Conservation (phyloP, 345 rosid genomes). For the Brassica carinata region DNA sequence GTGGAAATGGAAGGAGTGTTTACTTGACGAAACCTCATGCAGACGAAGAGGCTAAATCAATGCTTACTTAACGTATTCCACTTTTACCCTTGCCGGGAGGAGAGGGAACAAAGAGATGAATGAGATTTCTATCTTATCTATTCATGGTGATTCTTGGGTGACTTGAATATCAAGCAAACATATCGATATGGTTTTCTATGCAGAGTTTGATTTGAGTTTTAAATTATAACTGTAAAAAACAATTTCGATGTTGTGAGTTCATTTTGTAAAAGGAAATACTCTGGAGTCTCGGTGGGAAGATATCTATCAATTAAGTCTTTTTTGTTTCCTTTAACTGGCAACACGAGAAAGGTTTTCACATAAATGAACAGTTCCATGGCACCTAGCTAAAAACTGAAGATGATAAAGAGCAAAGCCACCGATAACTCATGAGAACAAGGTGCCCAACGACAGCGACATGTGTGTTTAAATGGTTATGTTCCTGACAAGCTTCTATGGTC, state of each 20-base stretch:
- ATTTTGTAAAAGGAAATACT: not conserved
- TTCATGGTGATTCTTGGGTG: slow-evolving; percentile 24
- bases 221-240: not conserved
- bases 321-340: not conserved
- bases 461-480: slow-evolving; percentile 18
- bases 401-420: slow-evolving; percentile 13
- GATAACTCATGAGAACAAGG: slow-evolving; percentile 26
- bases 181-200: slow-evolving; percentile 3
- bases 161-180: slow-evolving; percentile 20
- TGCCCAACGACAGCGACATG: slow-evolving; percentile 15
- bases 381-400: not conserved
- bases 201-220: not conserved
- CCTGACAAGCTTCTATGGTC: not conserved
- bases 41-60: slow-evolving; percentile 1
- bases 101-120: slow-evolving; percentile 28
- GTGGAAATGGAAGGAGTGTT: slow-evolving; percentile 10
- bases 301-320: slow-evolving; percentile 1
- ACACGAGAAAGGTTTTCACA: slow-evolving; percentile 16
- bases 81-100: not conserved
- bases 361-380: not conserved
- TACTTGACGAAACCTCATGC: slow-evolving; percentile 14
- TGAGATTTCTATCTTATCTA: slow-evolving; percentile 5
- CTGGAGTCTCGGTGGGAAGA: not conserved
- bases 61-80: not conserved
- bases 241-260: not conserved